Evolutionary conservation across 2,329 filamentous ascomycete species (phyloP).

Genomic region (Phyllosticta capitalensis): DNA sequence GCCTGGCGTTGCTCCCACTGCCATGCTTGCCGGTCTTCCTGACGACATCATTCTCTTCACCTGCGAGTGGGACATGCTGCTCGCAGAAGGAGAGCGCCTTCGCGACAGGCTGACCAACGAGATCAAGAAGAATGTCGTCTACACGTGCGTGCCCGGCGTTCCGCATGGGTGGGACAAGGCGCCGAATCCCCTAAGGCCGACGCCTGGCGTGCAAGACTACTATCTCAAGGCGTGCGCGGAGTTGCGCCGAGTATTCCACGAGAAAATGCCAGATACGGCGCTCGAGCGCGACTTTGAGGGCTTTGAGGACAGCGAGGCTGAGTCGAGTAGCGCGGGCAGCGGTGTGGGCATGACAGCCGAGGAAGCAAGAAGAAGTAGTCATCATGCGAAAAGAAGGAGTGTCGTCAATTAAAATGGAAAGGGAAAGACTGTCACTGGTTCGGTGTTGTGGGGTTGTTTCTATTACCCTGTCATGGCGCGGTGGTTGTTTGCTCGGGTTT

Average conservation of each 20-base stretch:
- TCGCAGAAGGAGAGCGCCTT: conserved; percentile 54
- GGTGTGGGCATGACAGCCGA: neutral
- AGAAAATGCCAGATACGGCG: neutral
- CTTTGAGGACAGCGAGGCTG: neutral
- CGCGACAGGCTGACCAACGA: conserved; percentile 45
- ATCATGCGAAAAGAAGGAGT: neutral
- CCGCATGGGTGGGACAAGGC: conserved; percentile 60
- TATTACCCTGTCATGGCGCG: neutral
- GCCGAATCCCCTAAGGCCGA: conserved; percentile 49
- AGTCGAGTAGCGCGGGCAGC: neutral
- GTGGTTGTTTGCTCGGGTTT: neutral
- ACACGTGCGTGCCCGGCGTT: conserved; percentile 49
- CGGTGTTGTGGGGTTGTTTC: neutral
- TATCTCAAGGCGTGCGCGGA: conserved; percentile 46
- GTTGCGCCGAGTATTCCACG: conserved; percentile 20
- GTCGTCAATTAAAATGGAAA: neutral
- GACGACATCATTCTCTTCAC: conserved; percentile 53
- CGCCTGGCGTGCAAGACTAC: conserved; percentile 42
- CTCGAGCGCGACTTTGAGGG: neutral
- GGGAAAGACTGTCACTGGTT: neutral
- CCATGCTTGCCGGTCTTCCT: conserved; percentile 46
- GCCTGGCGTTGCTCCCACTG: conserved; percentile 46
- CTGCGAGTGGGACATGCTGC: conserved; percentile 58
- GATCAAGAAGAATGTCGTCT: conserved; percentile 47
- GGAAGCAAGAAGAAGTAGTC: neutral